Conservation (phyloP, 257 asterid genomes). For the Craterostigma plantagineum region DNA sequence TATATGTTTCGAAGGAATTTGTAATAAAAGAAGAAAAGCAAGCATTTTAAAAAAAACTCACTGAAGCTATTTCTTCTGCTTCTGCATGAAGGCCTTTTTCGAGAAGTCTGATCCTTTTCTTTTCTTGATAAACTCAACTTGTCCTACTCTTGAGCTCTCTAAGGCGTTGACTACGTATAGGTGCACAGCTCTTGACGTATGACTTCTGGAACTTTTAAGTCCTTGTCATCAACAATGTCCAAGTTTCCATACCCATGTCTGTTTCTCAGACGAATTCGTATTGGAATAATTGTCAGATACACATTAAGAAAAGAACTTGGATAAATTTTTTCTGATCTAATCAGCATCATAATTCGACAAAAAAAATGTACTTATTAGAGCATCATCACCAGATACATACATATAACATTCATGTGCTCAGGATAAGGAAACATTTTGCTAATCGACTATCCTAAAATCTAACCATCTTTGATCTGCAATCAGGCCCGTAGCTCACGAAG, state of each 20-base stretch:
- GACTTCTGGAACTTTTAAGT: slow-evolving; percentile 60
- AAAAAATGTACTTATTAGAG: too few species aligned
- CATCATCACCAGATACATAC: too few species aligned
- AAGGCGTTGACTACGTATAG: slow-evolving; percentile 40
- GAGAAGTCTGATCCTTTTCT: slow-evolving; percentile 74
- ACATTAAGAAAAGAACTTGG: too few species aligned
- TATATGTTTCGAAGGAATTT: neutral
- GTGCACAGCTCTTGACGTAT: slow-evolving; percentile 74
- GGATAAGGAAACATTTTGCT: too few species aligned
- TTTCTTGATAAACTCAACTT: slow-evolving; percentile 76
- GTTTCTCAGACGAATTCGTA: slow-evolving; percentile 9
- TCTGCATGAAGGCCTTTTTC: slow-evolving; percentile 78
- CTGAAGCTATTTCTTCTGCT: slow-evolving; percentile 38
- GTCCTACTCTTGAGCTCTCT: slow-evolving; percentile 93
- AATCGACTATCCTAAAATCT: too few species aligned
- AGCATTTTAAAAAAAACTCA: slow-evolving; percentile 24
- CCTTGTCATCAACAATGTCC: slow-evolving; percentile 93
- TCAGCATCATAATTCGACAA: too few species aligned
- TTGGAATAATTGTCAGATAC: slow-evolving; percentile 3
- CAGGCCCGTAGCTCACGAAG: too few species aligned
- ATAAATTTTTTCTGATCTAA: too few species aligned
- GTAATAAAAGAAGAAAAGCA: slow-evolving; percentile 5
- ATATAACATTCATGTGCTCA: too few species aligned
- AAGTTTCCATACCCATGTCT: slow-evolving; percentile 99
- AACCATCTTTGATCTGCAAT: too few species aligned